A percentile compares a stretch with the other conserved stretches of the same genome.
Evolutionary conservation across 768 basidiomycete genomes (phyloP).

Genomic region (Termitomyces sp.): DNA sequence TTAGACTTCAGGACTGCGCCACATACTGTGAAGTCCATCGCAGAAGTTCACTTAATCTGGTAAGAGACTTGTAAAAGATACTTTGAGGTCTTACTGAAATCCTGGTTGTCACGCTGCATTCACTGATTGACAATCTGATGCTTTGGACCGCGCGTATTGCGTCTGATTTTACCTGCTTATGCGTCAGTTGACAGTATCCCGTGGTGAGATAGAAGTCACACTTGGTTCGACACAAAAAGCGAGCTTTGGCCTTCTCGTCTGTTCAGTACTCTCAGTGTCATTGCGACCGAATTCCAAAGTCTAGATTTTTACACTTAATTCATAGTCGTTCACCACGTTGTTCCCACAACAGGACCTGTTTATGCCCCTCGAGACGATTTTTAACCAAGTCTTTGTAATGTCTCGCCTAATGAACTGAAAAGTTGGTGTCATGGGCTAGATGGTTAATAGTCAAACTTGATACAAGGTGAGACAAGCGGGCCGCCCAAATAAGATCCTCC

Average conservation of each 20-base stretch:
- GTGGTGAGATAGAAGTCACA: neutral
- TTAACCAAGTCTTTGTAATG: neutral
- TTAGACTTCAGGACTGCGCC: neutral
- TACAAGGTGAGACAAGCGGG: neutral
- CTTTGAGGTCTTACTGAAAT: too few species aligned
- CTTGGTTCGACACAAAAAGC: neutral
- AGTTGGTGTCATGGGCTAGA: neutral
- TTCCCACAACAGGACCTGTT: neutral
- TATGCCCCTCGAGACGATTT: neutral
- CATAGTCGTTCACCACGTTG: neutral
- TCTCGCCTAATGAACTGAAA: neutral
- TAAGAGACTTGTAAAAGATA: too few species aligned
- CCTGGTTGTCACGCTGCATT: too few species aligned
- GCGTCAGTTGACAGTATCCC: neutral
- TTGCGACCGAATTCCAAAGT: neutral
- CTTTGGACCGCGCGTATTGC: neutral
- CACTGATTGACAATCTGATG: neutral
- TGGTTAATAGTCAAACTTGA: neutral
- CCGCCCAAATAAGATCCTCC: neutral
- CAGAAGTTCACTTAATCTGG: neutral
- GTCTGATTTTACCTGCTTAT: neutral
- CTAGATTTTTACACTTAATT: neutral
- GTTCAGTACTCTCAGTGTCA: neutral
- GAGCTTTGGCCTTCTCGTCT: neutral
- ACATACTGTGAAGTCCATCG: neutral